Conservation (phyloP, 83 land plant species). For the Isoetes engelmannii region DNA sequence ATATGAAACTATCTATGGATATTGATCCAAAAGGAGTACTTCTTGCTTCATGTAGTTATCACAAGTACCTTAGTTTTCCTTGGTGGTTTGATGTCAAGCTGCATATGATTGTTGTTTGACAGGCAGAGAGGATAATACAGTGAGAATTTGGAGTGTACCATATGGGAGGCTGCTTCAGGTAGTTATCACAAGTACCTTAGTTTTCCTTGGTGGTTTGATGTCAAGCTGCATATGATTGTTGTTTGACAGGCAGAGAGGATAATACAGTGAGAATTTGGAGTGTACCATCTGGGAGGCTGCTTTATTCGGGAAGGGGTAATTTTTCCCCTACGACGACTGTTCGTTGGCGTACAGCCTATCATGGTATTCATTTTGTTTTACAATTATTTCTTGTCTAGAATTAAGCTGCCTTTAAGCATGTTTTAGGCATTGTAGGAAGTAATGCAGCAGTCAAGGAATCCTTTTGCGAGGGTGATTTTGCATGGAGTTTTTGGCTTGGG, state of each 20-base stretch:
- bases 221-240: background rate
- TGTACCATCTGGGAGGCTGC: conserved; percentile 52
- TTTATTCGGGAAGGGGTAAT: conserved; percentile 35
- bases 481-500: too few species aligned
- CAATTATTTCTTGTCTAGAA: too few species aligned
- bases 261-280: conserved; percentile 52
- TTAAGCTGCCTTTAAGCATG: too few species aligned
- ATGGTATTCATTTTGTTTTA: conserved; percentile 15
- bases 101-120: background rate
- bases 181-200: background rate
- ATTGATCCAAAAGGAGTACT: conserved; percentile 70
- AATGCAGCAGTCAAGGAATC: too few species aligned
- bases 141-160: conserved; percentile 62
- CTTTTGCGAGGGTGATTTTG: too few species aligned
- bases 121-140: conserved; percentile 69
- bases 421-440: too few species aligned
- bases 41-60: conserved; percentile 37
- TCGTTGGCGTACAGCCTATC: conserved; percentile 44
- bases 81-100: conserved; percentile 27
- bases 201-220: background rate
- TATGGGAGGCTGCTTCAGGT: conserved; percentile 45
- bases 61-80: background rate
- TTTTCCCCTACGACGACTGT: conserved; percentile 33
- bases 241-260: conserved; percentile 70
- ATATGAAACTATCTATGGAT: conserved; percentile 52